Evolutionary conservation across 176 grass and related monocot species (phyloP), one percentile per base, ranked within the genome.

Genomic region (Aegilops bicornis): DNA sequence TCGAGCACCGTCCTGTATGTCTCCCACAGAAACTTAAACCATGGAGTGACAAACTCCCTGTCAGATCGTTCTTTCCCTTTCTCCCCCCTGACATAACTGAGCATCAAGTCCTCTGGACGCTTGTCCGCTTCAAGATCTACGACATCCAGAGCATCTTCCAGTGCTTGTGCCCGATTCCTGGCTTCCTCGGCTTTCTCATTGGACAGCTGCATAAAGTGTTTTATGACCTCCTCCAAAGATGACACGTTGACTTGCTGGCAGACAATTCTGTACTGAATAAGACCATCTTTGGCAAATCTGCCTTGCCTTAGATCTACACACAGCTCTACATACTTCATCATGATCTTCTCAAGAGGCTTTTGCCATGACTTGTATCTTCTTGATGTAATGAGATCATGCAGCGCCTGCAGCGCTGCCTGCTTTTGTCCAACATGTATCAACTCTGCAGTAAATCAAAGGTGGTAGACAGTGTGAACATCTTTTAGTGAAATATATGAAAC

Each of bases 1-100:
- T 99, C 97, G 20, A 99, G 88, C 37, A 99, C 97, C 3, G 94
- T 96, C 83, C 97, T 89, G 77, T 99, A 99, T 24, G 97, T 96
- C 56, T 99, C 97, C 97, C 97, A 99, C 6, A 99, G 88, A 36
- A 99, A 99, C 70, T 99, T 99, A 64, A 99, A 99, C 97, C 97
- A 99, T 7, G 97, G 97, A 15, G 97, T 96, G 19, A 99, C 97
- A 75, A 88, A 29, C 77, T 99, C 97, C 80, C 91, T 99, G 68
- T 99, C 97, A 9, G 92, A 96, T 82, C 97, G 73, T 19, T 93
- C 94, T 80, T 96, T 99, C 33, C 97, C 94, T 91, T 96, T 99
- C 82, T 99, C 97, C 8, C 94, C 94, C 61, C 97, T 96, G 10
- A 99, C 94, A 75, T 93, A 94, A 83, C 97, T 99, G 27, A 99